phyloP scores from a whole-genome alignment of 495 filamentous ascomycete genomes.

The Lineolata rhizophorae region DNA sequence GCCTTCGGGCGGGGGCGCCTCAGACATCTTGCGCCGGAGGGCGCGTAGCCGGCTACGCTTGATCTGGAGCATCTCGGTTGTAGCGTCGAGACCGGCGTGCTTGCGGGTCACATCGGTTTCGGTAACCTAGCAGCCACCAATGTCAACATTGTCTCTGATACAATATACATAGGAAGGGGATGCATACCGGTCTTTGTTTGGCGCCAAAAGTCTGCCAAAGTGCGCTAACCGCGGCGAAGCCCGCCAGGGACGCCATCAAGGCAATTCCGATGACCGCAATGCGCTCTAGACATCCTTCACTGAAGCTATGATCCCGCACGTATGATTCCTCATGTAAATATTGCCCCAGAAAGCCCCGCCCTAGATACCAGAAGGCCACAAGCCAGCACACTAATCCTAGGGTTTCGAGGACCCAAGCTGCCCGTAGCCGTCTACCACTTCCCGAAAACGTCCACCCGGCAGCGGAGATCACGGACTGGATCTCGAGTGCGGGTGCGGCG shows the following conservation, averaged over 20 bases:
- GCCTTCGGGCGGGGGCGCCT: constrained; percentile 25
- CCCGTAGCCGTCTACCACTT: constrained; percentile 22
- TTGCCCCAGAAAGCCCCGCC: constrained; percentile 35
- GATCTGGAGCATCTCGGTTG: constrained; percentile 46
- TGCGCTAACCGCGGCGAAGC: constrained; percentile 60
- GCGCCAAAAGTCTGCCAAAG: constrained; percentile 62
- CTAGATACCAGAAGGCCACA: constrained; percentile 50
- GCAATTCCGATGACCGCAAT: constrained; percentile 65
- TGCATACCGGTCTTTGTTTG: constrained; percentile 23
- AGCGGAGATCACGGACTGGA: constrained; percentile 39
- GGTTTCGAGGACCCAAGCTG: constrained; percentile 37
- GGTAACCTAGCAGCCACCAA: constrained; percentile 24
- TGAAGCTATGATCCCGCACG: constrained; percentile 24
- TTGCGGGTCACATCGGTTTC: constrained; percentile 51
- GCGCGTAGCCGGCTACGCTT: constrained; percentile 45
- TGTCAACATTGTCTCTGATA: neutral
- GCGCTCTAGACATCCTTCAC: constrained; percentile 52
- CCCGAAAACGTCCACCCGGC: constrained; percentile 33
- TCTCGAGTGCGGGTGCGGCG: constrained; percentile 47
- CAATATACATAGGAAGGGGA: neutral
- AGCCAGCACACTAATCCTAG: constrained; percentile 38
- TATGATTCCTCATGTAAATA: constrained; percentile 17
- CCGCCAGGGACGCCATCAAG: constrained; percentile 60
- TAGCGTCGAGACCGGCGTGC: constrained; percentile 49
- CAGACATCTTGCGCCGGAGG: constrained; percentile 39